Conservation (phyloP, 2,329 filamentous ascomycete genomes). For the Lachnellula suecica region DNA sequence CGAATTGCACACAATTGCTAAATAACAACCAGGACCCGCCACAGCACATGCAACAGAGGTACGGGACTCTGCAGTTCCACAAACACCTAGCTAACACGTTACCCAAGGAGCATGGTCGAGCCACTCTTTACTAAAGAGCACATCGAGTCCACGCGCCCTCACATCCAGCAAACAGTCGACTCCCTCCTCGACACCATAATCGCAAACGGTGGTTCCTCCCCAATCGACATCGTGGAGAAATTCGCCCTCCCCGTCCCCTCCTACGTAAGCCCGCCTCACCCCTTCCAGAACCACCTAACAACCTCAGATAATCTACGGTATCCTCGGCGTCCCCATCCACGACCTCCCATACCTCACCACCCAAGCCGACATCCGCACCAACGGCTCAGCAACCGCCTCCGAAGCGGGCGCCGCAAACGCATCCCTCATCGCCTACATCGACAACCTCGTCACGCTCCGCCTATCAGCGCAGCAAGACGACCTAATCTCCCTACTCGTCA, state of each 20-base stretch:
- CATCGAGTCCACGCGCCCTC: conserved; percentile 40
- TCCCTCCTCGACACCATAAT: conserved; percentile 41
- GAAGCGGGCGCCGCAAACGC: conserved; percentile 46
- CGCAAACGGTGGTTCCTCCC: conserved; percentile 36
- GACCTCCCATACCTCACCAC: conserved; percentile 46
- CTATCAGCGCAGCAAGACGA: conserved; percentile 41
- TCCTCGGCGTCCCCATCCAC: conserved; percentile 47
- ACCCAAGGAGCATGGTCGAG: conserved; percentile 44
- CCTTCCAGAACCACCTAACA: neutral
- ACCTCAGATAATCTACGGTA: conserved; percentile 46
- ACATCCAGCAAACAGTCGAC: conserved; percentile 46
- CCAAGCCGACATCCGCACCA: conserved; percentile 46
- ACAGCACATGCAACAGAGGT: conserved; percentile 46
- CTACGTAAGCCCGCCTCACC: conserved; percentile 35
- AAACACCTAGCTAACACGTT: neutral
- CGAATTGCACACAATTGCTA: neutral
- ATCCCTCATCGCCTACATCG: conserved; percentile 47
- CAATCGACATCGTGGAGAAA: conserved; percentile 45
- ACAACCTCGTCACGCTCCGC: conserved; percentile 41
- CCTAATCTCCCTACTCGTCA: conserved; percentile 41
- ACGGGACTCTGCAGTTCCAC: conserved; percentile 1
- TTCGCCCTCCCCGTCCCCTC: conserved; percentile 49
- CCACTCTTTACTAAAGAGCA: conserved; percentile 40
- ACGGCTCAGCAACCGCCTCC: conserved; percentile 45
- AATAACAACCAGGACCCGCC: conserved; percentile 38